Evolutionary conservation across 2,329 filamentous ascomycete species (phyloP), one percentile per base, ranked within the genome.

Genomic region (Claviceps citrina): DNA sequence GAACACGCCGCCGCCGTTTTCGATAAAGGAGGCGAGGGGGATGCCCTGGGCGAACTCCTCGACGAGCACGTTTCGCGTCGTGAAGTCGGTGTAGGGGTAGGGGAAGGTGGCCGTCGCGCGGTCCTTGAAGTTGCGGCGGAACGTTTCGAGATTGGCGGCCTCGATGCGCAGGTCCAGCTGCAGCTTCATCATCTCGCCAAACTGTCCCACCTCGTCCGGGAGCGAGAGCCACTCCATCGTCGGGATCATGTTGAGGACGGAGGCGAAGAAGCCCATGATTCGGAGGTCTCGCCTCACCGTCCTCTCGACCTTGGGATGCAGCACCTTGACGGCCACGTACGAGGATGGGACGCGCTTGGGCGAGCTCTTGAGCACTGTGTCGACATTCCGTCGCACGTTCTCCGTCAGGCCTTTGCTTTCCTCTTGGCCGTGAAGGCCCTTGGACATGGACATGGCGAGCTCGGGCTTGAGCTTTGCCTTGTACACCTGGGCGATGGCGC

Each of bases 151-250:
- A 52, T 98, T 98, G 28, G 87, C 81, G 1, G 86, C 81, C 59
- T 98, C 91, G 44, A 96, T 96, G 39, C 91, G 81, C 27, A 98
- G 70, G 59, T 98, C 91, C 3, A 98, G 69, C 57, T 98, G 91
- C n/a, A 96, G 67, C 52, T 81, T 81, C 91, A 98, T 98, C 91
- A 98, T 98, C 55, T 93, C 83, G 19, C 87, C 89, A 54, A 98
- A 98, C 53, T 96, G 86, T 12, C 70, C 63, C 3, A 96, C 91
- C 57, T 98, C 91, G 49, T 95, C 89, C 0, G 91, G 91, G 7
- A 98, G 75, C 0, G 89, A 95, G 5, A 98, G 70, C 91, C 91
- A 98, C 60, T 96, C 85, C 54, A 98, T 91, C 0, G 87, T 94
- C 1, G 91, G 91, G 25, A 98, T 81, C 2, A 73, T 64, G 59